Evolutionary conservation across 2,329 filamentous ascomycete genomes (phyloP), one percentile per base, ranked within the genome.

Genomic region (Colletotrichum orbiculare): DNA sequence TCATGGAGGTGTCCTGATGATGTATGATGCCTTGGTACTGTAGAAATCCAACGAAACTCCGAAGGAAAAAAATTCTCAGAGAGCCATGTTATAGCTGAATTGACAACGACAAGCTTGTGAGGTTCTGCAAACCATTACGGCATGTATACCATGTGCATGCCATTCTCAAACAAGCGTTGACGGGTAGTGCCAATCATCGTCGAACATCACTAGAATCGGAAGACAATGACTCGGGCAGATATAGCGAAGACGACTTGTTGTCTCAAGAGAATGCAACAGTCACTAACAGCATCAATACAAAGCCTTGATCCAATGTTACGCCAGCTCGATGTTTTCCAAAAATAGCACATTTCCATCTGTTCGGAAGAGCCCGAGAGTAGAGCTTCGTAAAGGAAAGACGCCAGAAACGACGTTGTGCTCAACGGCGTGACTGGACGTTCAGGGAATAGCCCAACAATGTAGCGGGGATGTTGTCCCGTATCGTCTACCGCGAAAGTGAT

Each of bases 1-100:
- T 83, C 77, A 80, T 82, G 66, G 17, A 41, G 15, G 17, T 37
- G 12, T n/a, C 45, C 13, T 33, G 12, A 15, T 33, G 11, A 11
- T 11, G n/a, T 25, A 8, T 25, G 25, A n/a, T 34, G 12, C 10
- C 6, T 38, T 8, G 5, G 17, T 43, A 4, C 49, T 64, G 42
- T 9, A 34, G 25, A 17, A 9, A 8, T 10, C 45, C 49, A 49
- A 34, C 34, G 17, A 12, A n/a, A 33, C 17, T 17, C 2, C 3
- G 17, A 3, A 3, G 17, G 2, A 17, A 6, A 54, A 6, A n/a
- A 25, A 6, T 15, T 39, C 6, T 35, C 7, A 1, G 3, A 46
- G 37, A 12, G 35, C 6, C 9, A 15, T 12, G 17, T 61, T 9
- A 35, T 60, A 60, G 49, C 13, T 61, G 15, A 12, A 35, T 37